Conservation (phyloP, 495 filamentous ascomycete genomes). For the Podospora didyma region DNA sequence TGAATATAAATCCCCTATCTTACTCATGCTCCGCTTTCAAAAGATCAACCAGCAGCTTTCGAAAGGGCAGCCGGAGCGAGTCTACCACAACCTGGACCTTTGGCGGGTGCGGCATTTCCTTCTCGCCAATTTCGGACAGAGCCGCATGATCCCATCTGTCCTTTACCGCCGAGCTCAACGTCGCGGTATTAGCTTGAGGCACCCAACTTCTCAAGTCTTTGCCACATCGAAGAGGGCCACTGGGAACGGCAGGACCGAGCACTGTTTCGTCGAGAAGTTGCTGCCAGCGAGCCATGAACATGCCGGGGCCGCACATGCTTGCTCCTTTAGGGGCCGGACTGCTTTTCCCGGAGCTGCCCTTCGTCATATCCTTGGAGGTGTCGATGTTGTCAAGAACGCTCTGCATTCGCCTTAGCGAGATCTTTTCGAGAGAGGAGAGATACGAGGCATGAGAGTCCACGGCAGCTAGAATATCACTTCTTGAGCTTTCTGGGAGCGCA, state of each 20-base stretch:
- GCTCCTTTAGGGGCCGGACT: constrained; percentile 1
- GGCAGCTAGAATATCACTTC: constrained; percentile 28
- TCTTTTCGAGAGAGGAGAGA: constrained; percentile 41
- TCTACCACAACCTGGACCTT: constrained; percentile 36
- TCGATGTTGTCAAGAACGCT: constrained; percentile 32
- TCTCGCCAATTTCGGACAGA: constrained; percentile 13
- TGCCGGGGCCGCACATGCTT: constrained; percentile 52
- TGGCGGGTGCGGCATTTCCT: constrained; percentile 23
- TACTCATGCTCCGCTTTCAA: constrained; percentile 1
- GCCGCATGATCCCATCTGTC: constrained; percentile 23
- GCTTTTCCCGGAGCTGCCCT: constrained; percentile 5
- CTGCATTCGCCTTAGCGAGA: constrained; percentile 48
- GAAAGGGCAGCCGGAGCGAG: constrained; percentile 33
- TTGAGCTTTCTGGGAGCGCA: constrained; percentile 35
- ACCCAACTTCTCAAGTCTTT: constrained; percentile 45
- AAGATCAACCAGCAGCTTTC: constrained; percentile 23
- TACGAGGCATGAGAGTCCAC: constrained; percentile 54
- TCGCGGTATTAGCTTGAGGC: constrained; percentile 46
- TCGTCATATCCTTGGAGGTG: constrained; percentile 13
- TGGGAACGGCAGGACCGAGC: constrained; percentile 49
- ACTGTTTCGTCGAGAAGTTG: constrained; percentile 53
- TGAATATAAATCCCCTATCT: neutral
- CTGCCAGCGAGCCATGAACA: constrained; percentile 62
- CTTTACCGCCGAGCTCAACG: constrained; percentile 37
- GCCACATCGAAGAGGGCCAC: constrained; percentile 46